A percentile compares a stretch with the other conserved stretches of the same genome.
phyloP scores from a whole-genome alignment of 176 grass and related monocot species.

The Carex pumila region DNA sequence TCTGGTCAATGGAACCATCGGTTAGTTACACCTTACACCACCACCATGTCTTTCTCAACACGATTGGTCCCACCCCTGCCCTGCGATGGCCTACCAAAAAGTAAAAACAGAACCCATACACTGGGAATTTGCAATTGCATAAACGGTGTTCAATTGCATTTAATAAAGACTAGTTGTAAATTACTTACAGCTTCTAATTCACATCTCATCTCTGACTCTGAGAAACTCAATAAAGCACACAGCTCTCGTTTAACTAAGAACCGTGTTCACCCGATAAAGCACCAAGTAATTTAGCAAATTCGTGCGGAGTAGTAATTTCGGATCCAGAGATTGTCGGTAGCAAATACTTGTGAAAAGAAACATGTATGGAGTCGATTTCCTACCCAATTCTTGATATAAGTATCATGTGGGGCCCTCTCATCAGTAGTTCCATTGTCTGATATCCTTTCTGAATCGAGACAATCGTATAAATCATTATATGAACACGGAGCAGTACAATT shows the following conservation, averaged over 20 bases:
- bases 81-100: neutral
- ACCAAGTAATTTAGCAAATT: neutral
- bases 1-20: neutral
- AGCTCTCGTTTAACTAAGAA: neutral
- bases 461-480: neutral
- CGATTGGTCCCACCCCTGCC: neutral
- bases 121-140: neutral
- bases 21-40: neutral
- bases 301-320: neutral
- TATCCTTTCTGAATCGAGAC: neutral
- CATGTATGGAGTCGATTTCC: neutral
- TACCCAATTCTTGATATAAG: neutral
- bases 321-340: neutral
- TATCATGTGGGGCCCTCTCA: neutral
- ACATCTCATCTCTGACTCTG: neutral
- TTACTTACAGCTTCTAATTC: no score
- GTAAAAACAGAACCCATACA: neutral
- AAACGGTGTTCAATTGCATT: neutral
- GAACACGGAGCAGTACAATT: neutral
- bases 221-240: neutral
- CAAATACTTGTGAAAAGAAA: neutral
- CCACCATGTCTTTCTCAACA: neutral
- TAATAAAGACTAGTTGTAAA: neutral
- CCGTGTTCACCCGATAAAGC: neutral
- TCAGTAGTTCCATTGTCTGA: neutral